Base-by-base conservation (phyloP, 2,329 filamentous ascomycete species). In the Tolypocladium paradoxum region DNA sequence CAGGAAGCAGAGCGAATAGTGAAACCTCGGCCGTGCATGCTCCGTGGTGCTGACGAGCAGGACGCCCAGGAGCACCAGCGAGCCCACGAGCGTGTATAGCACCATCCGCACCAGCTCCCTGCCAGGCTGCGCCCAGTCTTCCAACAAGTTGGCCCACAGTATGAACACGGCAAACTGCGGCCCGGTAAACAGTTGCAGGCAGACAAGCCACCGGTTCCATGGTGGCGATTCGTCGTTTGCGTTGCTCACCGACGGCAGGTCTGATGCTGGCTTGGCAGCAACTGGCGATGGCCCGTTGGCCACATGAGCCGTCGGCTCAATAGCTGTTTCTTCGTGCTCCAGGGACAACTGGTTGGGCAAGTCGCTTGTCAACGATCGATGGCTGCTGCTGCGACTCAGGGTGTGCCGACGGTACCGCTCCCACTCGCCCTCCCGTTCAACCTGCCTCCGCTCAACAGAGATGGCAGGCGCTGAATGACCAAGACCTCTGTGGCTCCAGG, bases 201-300 rank as follows among this genome's bases (percentile, higher is more conserved):
- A 81, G 14, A 95, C 80, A 4, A 99, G 81, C 92, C 93, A 99
- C 51, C 90, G 82, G 62, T 91, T 95, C 91, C 93, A 97, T 33
- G 83, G 77, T 52, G 78, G 76, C 2, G 70, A 65, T 48, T 75
- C 73, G 11, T 72, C 66, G 33, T 68, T 59, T 51, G 63, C 58
- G 48, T 68, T 62, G 50, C 60, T 67, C n/a, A 58, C 53, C 5
- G 67, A 70, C 46, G 58, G 64, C 55, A 58, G 56, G 57, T 65
- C 66, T 2, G 68, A 71, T 18, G 63, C 56, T 16, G 67, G 63
- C 46, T 70, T 68, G 38, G 62, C 47, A 4, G 50, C n/a, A n/a
- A 56, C 51, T 5, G 36, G 22, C 22, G 14, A 27, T 22, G 24
- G 33, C 16, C 29, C 35, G 6, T 31, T 12, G 12, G n/a, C 33